These are phyloP conservation scores for Pseudocercospora pini-densiflorae DNA, from an alignment of 2,329 filamentous ascomycete species.

Conservation along the genomic window DNA sequence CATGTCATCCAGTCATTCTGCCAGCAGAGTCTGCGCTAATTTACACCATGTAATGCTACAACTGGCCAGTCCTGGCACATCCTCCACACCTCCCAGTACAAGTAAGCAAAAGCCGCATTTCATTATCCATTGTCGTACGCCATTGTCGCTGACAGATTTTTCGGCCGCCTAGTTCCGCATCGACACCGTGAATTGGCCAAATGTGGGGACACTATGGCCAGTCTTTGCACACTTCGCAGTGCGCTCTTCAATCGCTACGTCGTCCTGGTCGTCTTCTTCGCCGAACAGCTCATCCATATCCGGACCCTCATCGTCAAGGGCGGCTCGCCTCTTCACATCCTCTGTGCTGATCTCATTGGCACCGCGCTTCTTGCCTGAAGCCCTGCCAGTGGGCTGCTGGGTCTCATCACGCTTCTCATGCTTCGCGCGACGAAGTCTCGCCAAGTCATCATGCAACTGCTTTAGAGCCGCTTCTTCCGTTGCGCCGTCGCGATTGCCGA, in stretches of 20 bases:
- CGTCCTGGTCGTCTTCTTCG: neutral
- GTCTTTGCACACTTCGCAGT: neutral
- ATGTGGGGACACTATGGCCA: neutral
- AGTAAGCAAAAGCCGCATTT: too few species aligned
- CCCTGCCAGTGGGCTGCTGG: neutral
- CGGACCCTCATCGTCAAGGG: neutral
- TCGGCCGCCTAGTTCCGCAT: too few species aligned
- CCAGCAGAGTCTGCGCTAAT: too few species aligned
- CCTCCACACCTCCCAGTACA: too few species aligned
- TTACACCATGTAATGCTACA: too few species aligned
- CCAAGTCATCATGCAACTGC: neutral
- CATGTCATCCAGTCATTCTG: too few species aligned
- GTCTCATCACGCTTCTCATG: neutral
- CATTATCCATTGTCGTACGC: too few species aligned
- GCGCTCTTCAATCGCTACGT: neutral
- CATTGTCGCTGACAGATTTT: too few species aligned
- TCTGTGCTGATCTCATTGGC: neutral
- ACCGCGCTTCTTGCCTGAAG: neutral
- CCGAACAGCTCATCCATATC: neutral
- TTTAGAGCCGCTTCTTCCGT: neutral
- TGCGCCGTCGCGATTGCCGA: neutral
- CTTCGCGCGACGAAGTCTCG: neutral
- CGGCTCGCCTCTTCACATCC: neutral
- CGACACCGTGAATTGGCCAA: neutral
- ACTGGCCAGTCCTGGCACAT: too few species aligned